Conservation (phyloP, 192 early-diverging fungal species). For the Chytriomyces hyalinus region DNA sequence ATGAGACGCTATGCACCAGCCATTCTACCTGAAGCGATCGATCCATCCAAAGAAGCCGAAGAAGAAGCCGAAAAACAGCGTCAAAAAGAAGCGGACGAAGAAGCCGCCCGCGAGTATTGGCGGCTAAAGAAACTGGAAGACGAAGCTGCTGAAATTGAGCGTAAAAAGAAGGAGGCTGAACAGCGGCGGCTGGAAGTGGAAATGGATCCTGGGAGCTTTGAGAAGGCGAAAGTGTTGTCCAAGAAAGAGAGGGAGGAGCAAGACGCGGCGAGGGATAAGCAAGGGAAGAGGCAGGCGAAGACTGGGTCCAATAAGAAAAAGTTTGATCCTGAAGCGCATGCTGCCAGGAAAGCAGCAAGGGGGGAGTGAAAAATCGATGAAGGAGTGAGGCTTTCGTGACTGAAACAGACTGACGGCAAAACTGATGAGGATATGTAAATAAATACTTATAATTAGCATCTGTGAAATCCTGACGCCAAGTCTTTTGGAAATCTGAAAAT, state of each 20-base stretch:
- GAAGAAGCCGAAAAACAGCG: not conserved
- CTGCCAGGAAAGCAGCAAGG: not conserved
- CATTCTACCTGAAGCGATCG: not conserved
- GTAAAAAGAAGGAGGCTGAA: not conserved
- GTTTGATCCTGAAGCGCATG: conserved; percentile 12
- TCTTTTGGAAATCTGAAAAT: no score
- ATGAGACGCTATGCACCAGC: not conserved
- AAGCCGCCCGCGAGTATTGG: not conserved
- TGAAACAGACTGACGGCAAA: no score
- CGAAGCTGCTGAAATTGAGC: not conserved
- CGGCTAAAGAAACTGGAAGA: conserved; percentile 2
- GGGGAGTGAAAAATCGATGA: no score
- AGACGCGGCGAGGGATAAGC: not conserved
- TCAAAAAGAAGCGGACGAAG: conserved; percentile 1
- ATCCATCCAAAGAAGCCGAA: not conserved
- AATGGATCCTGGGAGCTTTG: not conserved
- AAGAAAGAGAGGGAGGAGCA: conserved; percentile 10
- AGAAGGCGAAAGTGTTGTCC: not conserved
- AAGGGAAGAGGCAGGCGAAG: not conserved
- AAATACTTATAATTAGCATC: no score
- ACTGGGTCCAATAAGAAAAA: conserved; percentile 5
- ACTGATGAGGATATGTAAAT: no score
- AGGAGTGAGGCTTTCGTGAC: no score
- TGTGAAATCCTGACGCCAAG: no score
- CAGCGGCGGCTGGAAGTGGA: not conserved